Base-by-base conservation (phyloP, 805 yeast species). In the Candida awuae region DNA sequence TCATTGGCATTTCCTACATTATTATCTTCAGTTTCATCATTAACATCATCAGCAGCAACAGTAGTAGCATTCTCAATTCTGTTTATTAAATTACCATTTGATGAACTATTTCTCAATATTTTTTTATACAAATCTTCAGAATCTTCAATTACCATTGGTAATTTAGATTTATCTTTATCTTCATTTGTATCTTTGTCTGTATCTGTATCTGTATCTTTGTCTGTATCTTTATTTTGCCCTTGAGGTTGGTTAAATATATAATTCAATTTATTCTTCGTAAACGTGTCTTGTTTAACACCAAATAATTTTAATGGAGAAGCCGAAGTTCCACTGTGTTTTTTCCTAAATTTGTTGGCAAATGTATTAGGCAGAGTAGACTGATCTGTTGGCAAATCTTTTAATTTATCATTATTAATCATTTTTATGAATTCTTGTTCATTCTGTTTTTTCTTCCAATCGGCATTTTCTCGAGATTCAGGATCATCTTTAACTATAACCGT, bases 231-330 rank as follows among this genome's bases (percentile, higher is more conserved):
- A n/a, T n/a, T n/a, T n/a, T n/a, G n/a, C n/a, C n/a, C n/a, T n/a
- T n/a, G n/a, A n/a, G n/a, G n/a, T n/a, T 51, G 47, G 16, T 45
- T 48, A 41, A 59, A 35, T 38, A 59, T 49, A 28, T 52, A 51
- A 8, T 53, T 50, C 29, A 59, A 50, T 38, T 42, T 48, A 33
- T 46, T 52, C 10, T 53, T 54, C 1, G 63, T 59, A 34, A 54
- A 59, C 1, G 62, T 59, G 34, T 56, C 58, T 38, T 50, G 60
- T 16, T 46, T 44, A 25, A 37, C 44, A 10, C 54, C 58, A 44
- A 59, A 58, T 12, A 59, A 38, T 35, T 58, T 58, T 20, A 59
- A 37, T 2, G 62, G 63, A 4, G 62, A 57, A 15, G 49, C 47
- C 3, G 61, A 58, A 8, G 48, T 39, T 8, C 53, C 45, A n/a